phyloP scores from a whole-genome alignment of 164 flowering plant genomes.

The Dillenia turbinata region DNA sequence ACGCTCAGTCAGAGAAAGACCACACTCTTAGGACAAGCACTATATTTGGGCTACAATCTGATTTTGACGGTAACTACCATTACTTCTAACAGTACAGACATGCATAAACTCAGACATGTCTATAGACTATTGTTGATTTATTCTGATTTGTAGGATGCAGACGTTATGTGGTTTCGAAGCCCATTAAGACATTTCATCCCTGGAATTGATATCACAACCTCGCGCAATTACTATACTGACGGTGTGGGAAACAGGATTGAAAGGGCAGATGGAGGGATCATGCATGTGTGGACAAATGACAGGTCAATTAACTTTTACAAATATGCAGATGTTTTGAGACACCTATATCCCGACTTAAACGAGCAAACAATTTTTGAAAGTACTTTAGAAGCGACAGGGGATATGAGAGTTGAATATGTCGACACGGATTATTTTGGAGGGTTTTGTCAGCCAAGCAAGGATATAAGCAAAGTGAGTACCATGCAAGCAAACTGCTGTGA shows the following conservation, averaged over 20 bases:
- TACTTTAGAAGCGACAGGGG: neutral
- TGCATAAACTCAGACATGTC: neutral
- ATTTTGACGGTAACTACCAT: conserved; percentile 25
- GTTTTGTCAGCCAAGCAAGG: conserved; percentile 25
- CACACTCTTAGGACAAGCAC: conserved; percentile 15
- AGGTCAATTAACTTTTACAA: conserved; percentile 21
- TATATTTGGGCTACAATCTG: conserved; percentile 36
- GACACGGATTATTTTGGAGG: conserved; percentile 28
- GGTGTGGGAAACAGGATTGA: conserved; percentile 7
- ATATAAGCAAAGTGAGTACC: conserved; percentile 23
- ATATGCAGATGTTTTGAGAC: conserved; percentile 20
- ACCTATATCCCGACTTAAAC: conserved; percentile 13
- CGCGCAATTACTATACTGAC: conserved; percentile 18
- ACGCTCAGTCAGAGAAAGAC: conserved; percentile 22
- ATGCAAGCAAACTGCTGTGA: conserved; percentile 40
- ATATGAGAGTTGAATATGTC: conserved; percentile 13
- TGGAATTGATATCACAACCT: conserved; percentile 11
- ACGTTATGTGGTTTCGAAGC: conserved; percentile 40
- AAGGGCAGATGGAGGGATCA: conserved; percentile 28
- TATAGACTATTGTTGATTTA: neutral
- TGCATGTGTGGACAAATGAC: conserved; percentile 13
- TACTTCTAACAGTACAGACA: too few relatives aligned
- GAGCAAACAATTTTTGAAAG: conserved; percentile 20
- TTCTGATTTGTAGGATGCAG: conserved; percentile 32
- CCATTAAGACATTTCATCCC: conserved; percentile 18